phyloP scores from a whole-genome alignment of 2,329 filamentous ascomycete species.

The Diaporthe ampelina region DNA sequence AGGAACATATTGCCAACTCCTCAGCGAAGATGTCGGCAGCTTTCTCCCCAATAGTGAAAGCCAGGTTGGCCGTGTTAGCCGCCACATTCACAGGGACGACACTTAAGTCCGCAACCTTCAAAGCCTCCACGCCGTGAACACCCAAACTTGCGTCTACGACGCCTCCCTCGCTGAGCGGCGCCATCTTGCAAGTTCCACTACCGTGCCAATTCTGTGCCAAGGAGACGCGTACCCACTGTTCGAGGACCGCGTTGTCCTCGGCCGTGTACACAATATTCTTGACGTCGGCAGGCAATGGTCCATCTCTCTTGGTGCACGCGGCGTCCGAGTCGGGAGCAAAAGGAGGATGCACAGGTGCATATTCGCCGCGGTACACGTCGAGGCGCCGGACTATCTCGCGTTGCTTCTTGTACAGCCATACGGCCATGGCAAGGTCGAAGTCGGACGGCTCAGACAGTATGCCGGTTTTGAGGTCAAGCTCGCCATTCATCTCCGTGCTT shows the following conservation, averaged over 20 bases:
- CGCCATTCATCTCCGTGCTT: constrained; percentile 55
- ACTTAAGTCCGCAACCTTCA: not conserved
- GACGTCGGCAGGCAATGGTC: constrained; percentile 46
- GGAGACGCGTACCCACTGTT: constrained; percentile 55
- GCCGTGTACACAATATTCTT: constrained; percentile 55
- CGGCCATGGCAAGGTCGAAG: constrained; percentile 68
- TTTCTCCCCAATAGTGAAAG: constrained; percentile 60
- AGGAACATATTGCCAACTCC: not conserved
- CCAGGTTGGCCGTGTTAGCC: constrained; percentile 46
- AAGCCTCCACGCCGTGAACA: not conserved
- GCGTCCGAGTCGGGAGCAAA: constrained; percentile 60
- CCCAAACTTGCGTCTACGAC: constrained; percentile 54
- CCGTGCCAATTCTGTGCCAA: constrained; percentile 59
- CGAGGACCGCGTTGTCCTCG: constrained; percentile 63
- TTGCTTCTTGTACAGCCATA: constrained; percentile 74
- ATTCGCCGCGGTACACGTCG: constrained; percentile 63
- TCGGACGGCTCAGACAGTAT: constrained; percentile 65
- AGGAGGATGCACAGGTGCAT: constrained; percentile 57
- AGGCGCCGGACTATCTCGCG: constrained; percentile 72
- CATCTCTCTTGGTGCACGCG: constrained; percentile 48
- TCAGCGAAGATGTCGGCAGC: constrained; percentile 50
- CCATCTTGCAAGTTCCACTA: constrained; percentile 62
- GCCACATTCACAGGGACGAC: not conserved
- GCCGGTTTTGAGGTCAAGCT: constrained; percentile 69
- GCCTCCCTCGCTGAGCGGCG: constrained; percentile 54